A percentile compares a stretch with the other conserved stretches of the same genome.
Conservation (phyloP, 352 stramenopile genomes). For the Pythium periplocum region DNA sequence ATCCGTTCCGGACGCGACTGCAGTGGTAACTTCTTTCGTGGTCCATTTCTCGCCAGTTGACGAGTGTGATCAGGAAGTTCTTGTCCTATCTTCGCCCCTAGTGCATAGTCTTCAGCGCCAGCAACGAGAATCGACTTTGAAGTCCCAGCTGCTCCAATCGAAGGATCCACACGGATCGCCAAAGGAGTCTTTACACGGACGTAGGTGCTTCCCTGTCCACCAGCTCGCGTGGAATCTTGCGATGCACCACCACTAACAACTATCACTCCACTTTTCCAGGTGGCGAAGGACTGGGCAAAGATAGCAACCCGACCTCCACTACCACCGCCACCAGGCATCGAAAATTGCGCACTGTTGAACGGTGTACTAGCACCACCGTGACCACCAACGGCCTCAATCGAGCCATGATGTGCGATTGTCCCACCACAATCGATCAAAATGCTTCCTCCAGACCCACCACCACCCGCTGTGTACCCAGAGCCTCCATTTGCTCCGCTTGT, state of each 20-base stretch:
- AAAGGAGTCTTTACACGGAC: slow-evolving; percentile 41
- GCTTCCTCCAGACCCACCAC: slow-evolving; percentile 48
- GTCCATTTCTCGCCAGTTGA: slow-evolving; percentile 38
- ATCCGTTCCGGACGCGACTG: slow-evolving; percentile 39
- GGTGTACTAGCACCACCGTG: slow-evolving; percentile 58
- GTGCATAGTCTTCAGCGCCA: slow-evolving; percentile 30
- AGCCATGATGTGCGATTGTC: slow-evolving; percentile 60
- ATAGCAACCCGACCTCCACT: slow-evolving; percentile 85
- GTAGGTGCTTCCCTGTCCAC: slow-evolving; percentile 31
- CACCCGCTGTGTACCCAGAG: slow-evolving; percentile 47
- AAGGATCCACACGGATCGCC: slow-evolving; percentile 52
- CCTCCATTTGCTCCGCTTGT: slow-evolving; percentile 67
- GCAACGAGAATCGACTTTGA: slow-evolving; percentile 64
- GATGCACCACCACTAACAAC: slow-evolving; percentile 67
- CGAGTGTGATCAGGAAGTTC: slow-evolving; percentile 18
- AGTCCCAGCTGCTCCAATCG: slow-evolving; percentile 58
- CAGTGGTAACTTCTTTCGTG: slow-evolving; percentile 29
- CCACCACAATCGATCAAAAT: slow-evolving; percentile 46
- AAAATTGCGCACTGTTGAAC: slow-evolving; percentile 10
- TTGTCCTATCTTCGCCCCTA: slow-evolving; percentile 1
- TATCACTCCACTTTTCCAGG: slow-evolving; percentile 79
- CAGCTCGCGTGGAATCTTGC: slow-evolving; percentile 30
- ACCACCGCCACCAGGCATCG: slow-evolving; percentile 77
- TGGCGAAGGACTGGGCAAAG: slow-evolving; percentile 89
- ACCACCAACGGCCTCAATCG: slow-evolving; percentile 73